Percentiles rank a stretch among this genome's conserved stretches.
phyloP scores from a whole-genome alignment of 1,139 yeast species.

The Nakaseomyces nivariensis region DNA sequence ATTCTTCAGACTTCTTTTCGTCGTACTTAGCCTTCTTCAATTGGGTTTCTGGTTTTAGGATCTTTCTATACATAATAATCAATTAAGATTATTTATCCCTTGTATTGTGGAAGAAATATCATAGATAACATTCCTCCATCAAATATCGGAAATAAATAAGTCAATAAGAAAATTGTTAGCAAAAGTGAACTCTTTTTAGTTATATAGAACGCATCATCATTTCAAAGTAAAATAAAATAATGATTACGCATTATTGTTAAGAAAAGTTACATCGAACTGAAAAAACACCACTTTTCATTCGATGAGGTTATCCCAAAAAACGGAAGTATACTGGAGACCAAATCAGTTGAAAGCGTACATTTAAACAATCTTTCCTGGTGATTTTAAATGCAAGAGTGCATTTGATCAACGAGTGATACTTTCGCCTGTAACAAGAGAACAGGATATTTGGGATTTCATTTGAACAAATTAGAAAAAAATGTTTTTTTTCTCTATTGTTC shows the following conservation, averaged over 20 bases:
- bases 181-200: slow-evolving; percentile 1
- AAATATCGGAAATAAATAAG: too few relatives aligned
- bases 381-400: slow-evolving; percentile 3
- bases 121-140: not conserved
- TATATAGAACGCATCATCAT: not conserved
- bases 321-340: slow-evolving; percentile 26
- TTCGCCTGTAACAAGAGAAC: not conserved
- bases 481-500: too few relatives aligned
- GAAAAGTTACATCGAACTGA: slow-evolving; percentile 29
- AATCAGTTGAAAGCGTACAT: not conserved
- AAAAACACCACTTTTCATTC: slow-evolving; percentile 30
- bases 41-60: slow-evolving; percentile 79
- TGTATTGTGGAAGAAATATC: not conserved
- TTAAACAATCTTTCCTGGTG: not conserved
- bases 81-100: not conserved
- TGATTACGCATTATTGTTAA: not conserved
- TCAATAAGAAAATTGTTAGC: slow-evolving; percentile 11
- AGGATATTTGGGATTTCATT: not conserved
- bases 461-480: too few relatives aligned
- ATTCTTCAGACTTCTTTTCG: slow-evolving; percentile 77
- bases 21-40: slow-evolving; percentile 90
- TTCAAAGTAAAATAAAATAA: not conserved
- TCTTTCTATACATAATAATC: slow-evolving; percentile 24
- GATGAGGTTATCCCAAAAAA: slow-evolving; percentile 22
- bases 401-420: slow-evolving; percentile 1